Base-by-base conservation (phyloP, 352 stramenopile species). In the Globisporangium nodosum region DNA sequence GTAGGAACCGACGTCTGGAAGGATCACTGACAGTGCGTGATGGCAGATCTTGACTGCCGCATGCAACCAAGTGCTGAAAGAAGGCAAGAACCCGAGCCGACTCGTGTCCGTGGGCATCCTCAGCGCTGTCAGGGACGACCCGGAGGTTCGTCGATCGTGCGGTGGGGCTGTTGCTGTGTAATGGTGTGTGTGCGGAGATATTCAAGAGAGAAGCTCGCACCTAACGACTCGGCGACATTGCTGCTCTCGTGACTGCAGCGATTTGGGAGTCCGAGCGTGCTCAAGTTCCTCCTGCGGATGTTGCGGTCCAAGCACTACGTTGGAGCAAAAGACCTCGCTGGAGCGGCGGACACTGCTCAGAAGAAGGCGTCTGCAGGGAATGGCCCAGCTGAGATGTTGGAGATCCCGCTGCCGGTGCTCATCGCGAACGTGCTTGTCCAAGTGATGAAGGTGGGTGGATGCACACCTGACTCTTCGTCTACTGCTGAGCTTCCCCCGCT, bases 251-350 rank as follows among this genome's bases (percentile, higher is more conserved):
- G 33, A 37, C 33, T 56, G 11, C 16, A 80, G 68, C 68, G 76
- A 13, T 94, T 92, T 51, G 24, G 65, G 1, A 66, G 80, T 11
- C 76, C 83, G 27, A 56, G 65, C 0, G 67, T 92, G 33, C 65
- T 91, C 13, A 95, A 95, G 60, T 91, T 90, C 61, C 49, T 95
- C 18, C 43, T 92, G 30, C 81, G 81, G 2, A 48, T 95, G 27
- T 58, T 95, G 33, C 78, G 85, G n/a, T 91, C 83, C 4, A 92
- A 92, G 65, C 74, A 93, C 64, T 91, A 94, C 58, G 11, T 74
- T 33, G 77, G 76, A 12, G 54, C 68, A 20, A 81, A 86, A 48
- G 73, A 78, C 33, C 40, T 63, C 3, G 27, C 58, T 46, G 65
- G 24, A 30, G 52, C 24, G 4, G 49, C 33, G 13, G 54, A 58